Percentiles rank a stretch among this genome's conserved stretches.
Conservation (phyloP, 2,329 filamentous ascomycete species). For the Fusarium dimerum region DNA sequence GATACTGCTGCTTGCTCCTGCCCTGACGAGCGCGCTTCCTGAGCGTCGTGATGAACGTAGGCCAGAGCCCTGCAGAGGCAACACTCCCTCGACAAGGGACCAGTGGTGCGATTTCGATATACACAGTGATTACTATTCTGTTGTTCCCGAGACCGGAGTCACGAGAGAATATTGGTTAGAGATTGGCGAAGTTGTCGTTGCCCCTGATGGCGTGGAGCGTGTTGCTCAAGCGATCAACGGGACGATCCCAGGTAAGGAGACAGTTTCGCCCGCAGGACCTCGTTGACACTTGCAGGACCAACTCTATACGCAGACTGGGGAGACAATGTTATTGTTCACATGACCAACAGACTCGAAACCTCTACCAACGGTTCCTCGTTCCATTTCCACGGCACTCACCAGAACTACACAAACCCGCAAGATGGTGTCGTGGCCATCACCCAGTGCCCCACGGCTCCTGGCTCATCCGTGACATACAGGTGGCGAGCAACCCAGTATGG, state of each 20-base stretch:
- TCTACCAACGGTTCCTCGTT: conserved; percentile 59
- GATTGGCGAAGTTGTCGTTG: conserved; percentile 39
- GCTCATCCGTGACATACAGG: conserved; percentile 55
- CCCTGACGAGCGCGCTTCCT: conserved; percentile 8
- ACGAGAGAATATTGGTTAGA: conserved; percentile 53
- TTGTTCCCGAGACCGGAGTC: conserved; percentile 49
- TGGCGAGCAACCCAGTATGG: conserved; percentile 59
- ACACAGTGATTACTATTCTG: conserved; percentile 46
- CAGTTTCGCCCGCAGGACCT: too few species aligned
- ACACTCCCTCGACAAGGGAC: conserved; percentile 34
- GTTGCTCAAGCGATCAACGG: conserved; percentile 54
- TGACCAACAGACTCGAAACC: conserved; percentile 48
- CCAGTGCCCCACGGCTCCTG: conserved; percentile 54
- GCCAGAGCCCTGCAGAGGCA: conserved; percentile 20
- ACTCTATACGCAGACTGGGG: conserved; percentile 56
- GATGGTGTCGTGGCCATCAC: conserved; percentile 58
- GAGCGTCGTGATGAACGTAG: conserved; percentile 1
- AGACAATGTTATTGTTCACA: conserved; percentile 49
- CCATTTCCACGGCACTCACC: conserved; percentile 65
- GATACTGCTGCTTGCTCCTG: neutral
- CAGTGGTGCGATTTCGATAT: conserved; percentile 52
- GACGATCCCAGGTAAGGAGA: conserved; percentile 48
- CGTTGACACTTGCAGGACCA: conserved; percentile 41
- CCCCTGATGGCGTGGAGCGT: conserved; percentile 49
- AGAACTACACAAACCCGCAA: conserved; percentile 53